phyloP scores from a whole-genome alignment of 139 green algal genomes.

The Picochlorum sp. region DNA sequence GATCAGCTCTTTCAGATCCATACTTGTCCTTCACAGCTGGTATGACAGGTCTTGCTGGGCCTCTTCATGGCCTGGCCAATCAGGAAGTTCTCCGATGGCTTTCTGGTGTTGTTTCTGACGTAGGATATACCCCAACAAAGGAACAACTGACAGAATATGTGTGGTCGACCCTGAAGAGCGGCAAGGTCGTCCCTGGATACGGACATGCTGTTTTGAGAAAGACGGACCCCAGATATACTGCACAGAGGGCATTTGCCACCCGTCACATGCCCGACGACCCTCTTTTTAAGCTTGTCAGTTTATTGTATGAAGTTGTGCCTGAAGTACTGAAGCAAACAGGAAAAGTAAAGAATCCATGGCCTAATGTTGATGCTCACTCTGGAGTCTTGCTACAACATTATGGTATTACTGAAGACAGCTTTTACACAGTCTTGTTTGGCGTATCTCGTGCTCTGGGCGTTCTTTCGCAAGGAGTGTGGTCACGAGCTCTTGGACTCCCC shows the following conservation, averaged over 20 bases:
- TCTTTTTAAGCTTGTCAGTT: slow-evolving; percentile 82
- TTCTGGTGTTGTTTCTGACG: slow-evolving; percentile 46
- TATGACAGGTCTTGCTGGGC: slow-evolving; percentile 90
- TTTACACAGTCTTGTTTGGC: slow-evolving; percentile 99
- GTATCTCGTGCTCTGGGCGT: slow-evolving; percentile 85
- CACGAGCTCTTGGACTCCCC: slow-evolving; percentile 81
- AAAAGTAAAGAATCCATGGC: slow-evolving; percentile 98
- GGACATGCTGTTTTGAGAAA: slow-evolving; percentile 95
- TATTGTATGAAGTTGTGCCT: slow-evolving; percentile 91
- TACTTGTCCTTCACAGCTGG: slow-evolving; percentile 90
- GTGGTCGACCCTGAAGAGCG: slow-evolving; percentile 80
- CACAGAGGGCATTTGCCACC: slow-evolving; percentile 63
- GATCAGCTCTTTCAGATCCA: slow-evolving; percentile 85
- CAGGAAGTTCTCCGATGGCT: slow-evolving; percentile 94
- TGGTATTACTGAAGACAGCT: slow-evolving; percentile 82
- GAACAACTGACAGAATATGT: slow-evolving; percentile 82
- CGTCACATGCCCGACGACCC: slow-evolving; percentile 89
- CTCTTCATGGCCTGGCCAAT: slow-evolving; percentile 95
- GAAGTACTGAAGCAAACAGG: slow-evolving; percentile 76
- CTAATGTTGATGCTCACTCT: slow-evolving; percentile 96
- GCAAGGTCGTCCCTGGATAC: slow-evolving; percentile 93
- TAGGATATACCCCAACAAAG: slow-evolving; percentile 67
- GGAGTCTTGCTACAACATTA: slow-evolving; percentile 96
- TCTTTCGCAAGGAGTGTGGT: slow-evolving; percentile 82
- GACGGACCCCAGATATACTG: slow-evolving; percentile 93